phyloP scores from a whole-genome alignment of 768 basidiomycete genomes.

The Rhodotorula sphaerocarpa region DNA sequence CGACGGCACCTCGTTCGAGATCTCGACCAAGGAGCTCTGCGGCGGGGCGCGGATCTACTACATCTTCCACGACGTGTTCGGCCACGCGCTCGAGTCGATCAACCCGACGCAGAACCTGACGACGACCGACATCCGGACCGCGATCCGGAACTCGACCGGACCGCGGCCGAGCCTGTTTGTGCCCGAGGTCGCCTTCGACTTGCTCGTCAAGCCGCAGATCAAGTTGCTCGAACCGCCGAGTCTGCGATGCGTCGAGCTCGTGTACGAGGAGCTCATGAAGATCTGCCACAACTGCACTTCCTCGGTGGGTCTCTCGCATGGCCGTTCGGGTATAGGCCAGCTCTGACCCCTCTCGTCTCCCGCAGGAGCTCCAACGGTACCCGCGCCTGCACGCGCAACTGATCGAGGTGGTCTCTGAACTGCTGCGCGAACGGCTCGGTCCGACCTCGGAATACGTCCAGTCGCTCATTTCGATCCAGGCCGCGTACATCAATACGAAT shows the following conservation, averaged over 20 bases:
- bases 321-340: neutral
- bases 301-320: slow-evolving; percentile 3
- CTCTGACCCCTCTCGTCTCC: neutral
- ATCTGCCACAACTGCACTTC: slow-evolving; percentile 94
- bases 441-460: slow-evolving; percentile 96
- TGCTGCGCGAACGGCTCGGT: slow-evolving; percentile 85
- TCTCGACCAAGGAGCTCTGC: slow-evolving; percentile 95
- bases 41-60: slow-evolving; percentile 98
- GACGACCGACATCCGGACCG: slow-evolving; percentile 90
- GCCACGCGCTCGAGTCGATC: slow-evolving; percentile 77
- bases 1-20: slow-evolving; percentile 89
- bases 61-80: slow-evolving; percentile 98
- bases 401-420: slow-evolving; percentile 92
- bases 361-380: slow-evolving; percentile 91
- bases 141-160: slow-evolving; percentile 95
- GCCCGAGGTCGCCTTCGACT: slow-evolving; percentile 91
- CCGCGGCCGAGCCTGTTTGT: slow-evolving; percentile 93
- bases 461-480: slow-evolving; percentile 91
- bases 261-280: slow-evolving; percentile 98
- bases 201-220: slow-evolving; percentile 96
- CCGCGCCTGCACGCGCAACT: slow-evolving; percentile 85
- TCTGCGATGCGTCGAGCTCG: slow-evolving; percentile 89
- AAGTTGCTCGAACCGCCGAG: slow-evolving; percentile 90
- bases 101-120: slow-evolving; percentile 86
- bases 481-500: slow-evolving; percentile 98